Evolutionary conservation across 176 grass and related monocot species (phyloP).

Genomic region (Zoysia japonica): DNA sequence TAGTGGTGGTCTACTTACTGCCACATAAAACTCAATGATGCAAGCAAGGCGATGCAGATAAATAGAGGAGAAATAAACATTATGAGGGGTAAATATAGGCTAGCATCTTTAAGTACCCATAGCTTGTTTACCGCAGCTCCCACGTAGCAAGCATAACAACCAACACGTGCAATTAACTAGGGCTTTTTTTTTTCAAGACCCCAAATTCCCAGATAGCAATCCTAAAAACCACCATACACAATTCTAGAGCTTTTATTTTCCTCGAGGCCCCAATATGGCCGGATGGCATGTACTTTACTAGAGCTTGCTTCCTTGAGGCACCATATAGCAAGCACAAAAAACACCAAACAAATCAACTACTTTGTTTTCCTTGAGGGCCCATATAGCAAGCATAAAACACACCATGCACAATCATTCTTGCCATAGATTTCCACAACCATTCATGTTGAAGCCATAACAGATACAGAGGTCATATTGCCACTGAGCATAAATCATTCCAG

Average conservation of each 20-base stretch:
- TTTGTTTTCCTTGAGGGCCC: conserved; percentile 11
- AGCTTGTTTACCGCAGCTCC: not conserved
- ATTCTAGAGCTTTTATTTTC: not conserved
- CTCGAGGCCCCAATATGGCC: conserved; percentile 2
- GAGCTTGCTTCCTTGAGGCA: not conserved
- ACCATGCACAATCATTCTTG: conserved; percentile 23
- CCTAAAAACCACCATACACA: not conserved
- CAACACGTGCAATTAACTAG: not conserved
- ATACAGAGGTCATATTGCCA: conserved; percentile 3
- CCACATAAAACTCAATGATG: not conserved
- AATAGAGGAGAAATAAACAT: not conserved
- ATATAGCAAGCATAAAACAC: not conserved
- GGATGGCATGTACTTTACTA: not conserved
- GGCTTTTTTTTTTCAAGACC: not conserved
- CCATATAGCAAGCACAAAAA: not conserved
- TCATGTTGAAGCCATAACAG: conserved; percentile 10
- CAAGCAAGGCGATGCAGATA: not conserved
- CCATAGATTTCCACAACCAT: conserved; percentile 27
- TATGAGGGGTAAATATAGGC: not conserved
- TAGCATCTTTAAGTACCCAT: not conserved
- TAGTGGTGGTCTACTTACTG: not conserved
- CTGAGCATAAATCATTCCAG: conserved; percentile 27
- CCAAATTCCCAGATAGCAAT: not conserved
- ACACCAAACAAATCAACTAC: not conserved
- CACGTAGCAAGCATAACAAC: not conserved